Base-by-base conservation (phyloP, 108 stramenopile genomes). In the Skeletonema marinoi region DNA sequence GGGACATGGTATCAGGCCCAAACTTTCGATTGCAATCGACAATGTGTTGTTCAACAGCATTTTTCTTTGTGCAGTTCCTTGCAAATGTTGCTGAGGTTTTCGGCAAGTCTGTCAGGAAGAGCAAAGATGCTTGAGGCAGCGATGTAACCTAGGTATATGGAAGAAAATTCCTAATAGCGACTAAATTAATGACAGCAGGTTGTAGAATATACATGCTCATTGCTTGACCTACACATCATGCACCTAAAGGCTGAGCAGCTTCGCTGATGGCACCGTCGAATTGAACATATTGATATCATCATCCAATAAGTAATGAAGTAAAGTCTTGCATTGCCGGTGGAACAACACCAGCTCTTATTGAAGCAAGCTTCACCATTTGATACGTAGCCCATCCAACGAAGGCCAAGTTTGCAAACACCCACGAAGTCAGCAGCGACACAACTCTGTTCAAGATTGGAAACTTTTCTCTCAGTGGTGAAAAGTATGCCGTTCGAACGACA, bases 371-470 rank as follows among this genome's bases (percentile, higher is more conserved):
- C 21, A 81, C 58, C 73, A 74, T 51, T 13, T 33, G 58, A 59
- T 48, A 70, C 39, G 80, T 74, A 29, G 71, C 31, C 19, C 68
- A 54, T 32, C 80, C 68, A 41, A 70, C 69, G 12, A 70, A 70
- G 7, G 64, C 68, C 10, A 84, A 30, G 66, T 84, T 84, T 29
- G 70, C 46, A 31, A 70, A 21, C 8, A 71, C 0, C 74, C 74
- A 84, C 31, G 75, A 60, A 42, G 60, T 17, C 6, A 84, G 11
- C 12, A 84, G 54, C 6, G 79, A 66, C 7, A 59, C 35, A 1
- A 44, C 48, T 71, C 79, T 30, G 58, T 84, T 84, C 11, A 84
- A n/a, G 25, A 84, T 77, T 46, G 83, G 83, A 51, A 54, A 84
- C 48, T 72, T 76, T 58, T 71, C 61, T 17, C 79, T 41, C 65